phyloP scores from a whole-genome alignment of 805 yeast species.

The Jamesozyma rosinii region DNA sequence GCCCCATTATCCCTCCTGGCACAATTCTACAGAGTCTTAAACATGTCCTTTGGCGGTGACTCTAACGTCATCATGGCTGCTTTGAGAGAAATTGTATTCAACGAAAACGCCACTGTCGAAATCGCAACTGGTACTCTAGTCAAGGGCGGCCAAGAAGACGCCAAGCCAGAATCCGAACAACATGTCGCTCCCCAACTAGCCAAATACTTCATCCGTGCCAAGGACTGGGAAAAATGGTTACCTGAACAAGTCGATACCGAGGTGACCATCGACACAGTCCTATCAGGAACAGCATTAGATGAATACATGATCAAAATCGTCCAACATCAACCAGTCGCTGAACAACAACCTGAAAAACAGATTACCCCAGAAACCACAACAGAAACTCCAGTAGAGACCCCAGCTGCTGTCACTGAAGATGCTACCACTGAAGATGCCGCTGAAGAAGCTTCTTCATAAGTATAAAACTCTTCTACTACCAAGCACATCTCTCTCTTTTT shows the following conservation, averaged over 20 bases:
- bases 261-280: constrained; percentile 13
- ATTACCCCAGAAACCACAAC: not conserved
- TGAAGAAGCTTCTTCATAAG: not conserved
- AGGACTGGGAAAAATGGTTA: constrained; percentile 20
- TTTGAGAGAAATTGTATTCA: constrained; percentile 26
- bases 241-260: constrained; percentile 16
- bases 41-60: constrained; percentile 43
- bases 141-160: constrained; percentile 5
- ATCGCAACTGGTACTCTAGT: constrained; percentile 17
- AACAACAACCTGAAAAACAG: not conserved
- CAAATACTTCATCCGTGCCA: constrained; percentile 26
- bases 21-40: constrained; percentile 32
- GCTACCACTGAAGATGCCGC: not conserved
- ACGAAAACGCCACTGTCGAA: constrained; percentile 25
- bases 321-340: not conserved
- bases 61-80: constrained; percentile 23
- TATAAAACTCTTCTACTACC: not conserved
- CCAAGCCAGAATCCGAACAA: constrained; percentile 2
- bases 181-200: constrained; percentile 8
- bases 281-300: constrained; percentile 20
- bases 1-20: constrained; percentile 25
- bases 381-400: constrained; percentile 5
- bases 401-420: constrained; percentile 14
- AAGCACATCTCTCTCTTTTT: not conserved
- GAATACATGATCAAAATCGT: constrained; percentile 14